Evolutionary conservation across 164 flowering plant species (phyloP).

Genomic region (Vitis riparia): DNA sequence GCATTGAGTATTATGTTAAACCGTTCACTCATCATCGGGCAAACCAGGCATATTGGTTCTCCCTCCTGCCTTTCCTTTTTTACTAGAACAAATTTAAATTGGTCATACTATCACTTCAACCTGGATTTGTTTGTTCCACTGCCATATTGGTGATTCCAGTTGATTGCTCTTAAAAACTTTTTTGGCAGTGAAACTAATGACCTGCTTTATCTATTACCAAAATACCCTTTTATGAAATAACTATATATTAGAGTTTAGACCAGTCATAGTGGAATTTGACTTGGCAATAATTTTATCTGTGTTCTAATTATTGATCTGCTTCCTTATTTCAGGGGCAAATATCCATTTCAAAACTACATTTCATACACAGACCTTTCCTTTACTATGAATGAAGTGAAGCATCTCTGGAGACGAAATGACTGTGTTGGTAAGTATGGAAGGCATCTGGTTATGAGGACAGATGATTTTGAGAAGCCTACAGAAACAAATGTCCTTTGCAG

Average conservation of each 20-base stretch:
- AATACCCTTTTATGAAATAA: too few relatives aligned
- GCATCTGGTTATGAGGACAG: constrained; percentile 68
- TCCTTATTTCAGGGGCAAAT: constrained; percentile 65
- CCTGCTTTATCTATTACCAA: too few relatives aligned
- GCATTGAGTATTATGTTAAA: constrained; percentile 86
- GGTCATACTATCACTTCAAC: too few relatives aligned
- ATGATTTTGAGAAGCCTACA: constrained; percentile 85
- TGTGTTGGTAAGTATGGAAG: constrained; percentile 61
- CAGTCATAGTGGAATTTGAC: background rate
- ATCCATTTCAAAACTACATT: constrained; percentile 86
- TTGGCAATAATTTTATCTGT: background rate
- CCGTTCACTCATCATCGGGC: constrained; percentile 94
- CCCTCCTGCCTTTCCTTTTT: constrained; percentile 67
- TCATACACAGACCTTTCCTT: constrained; percentile 71
- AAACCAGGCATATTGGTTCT: constrained; percentile 99
- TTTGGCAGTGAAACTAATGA: too few relatives aligned
- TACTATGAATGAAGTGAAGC: constrained; percentile 87
- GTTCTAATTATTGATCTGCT: constrained; percentile 4
- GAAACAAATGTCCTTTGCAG: constrained; percentile 83
- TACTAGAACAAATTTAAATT: constrained; percentile 3
- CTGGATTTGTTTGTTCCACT: too few relatives aligned
- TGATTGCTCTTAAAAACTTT: too few relatives aligned
- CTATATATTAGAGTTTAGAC: too few relatives aligned
- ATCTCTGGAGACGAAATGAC: constrained; percentile 80
- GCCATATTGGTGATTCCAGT: too few relatives aligned